Conservation (phyloP, 1,284 basidiomycete species). For the Lentinus polychrous region DNA sequence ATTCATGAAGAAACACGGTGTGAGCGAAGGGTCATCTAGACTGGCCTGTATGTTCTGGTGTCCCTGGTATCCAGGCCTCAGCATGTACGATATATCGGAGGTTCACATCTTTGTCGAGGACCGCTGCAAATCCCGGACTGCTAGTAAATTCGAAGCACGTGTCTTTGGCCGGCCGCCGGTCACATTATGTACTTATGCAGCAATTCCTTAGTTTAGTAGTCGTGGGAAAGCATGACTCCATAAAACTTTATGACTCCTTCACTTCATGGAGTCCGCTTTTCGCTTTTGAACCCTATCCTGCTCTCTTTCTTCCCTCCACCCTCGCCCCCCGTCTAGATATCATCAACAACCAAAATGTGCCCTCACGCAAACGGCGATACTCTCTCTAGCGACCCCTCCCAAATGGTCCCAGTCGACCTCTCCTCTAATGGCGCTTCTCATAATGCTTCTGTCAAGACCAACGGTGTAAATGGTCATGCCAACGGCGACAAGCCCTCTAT, state of each 20-base stretch:
- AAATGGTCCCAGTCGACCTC: conserved; percentile 66
- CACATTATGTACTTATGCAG: neutral
- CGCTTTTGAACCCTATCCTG: conserved; percentile 1
- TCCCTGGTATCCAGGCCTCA: neutral
- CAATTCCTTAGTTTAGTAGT: neutral
- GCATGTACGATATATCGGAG: neutral
- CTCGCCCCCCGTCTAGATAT: conserved; percentile 11
- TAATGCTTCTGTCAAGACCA: conserved; percentile 13
- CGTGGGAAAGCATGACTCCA: conserved; percentile 2
- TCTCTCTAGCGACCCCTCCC: conserved; percentile 36
- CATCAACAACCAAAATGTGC: conserved; percentile 45
- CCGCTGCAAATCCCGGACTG: too few species aligned
- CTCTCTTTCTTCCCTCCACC: conserved; percentile 3
- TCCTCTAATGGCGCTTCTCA: conserved; percentile 23
- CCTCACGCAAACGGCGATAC: conserved; percentile 52
- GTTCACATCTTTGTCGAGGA: neutral
- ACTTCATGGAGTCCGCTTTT: neutral
- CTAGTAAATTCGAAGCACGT: neutral
- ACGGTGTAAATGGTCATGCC: conserved; percentile 35
- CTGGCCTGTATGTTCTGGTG: neutral
- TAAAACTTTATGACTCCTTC: conserved; percentile 1
- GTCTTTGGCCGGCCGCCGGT: too few species aligned
- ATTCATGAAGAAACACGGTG: conserved; percentile 59
- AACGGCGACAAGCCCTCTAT: conserved; percentile 28
- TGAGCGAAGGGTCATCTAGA: conserved; percentile 44